Evolutionary conservation across 1,139 yeast species (phyloP).

Genomic region (Meyerozyma athensensis): DNA sequence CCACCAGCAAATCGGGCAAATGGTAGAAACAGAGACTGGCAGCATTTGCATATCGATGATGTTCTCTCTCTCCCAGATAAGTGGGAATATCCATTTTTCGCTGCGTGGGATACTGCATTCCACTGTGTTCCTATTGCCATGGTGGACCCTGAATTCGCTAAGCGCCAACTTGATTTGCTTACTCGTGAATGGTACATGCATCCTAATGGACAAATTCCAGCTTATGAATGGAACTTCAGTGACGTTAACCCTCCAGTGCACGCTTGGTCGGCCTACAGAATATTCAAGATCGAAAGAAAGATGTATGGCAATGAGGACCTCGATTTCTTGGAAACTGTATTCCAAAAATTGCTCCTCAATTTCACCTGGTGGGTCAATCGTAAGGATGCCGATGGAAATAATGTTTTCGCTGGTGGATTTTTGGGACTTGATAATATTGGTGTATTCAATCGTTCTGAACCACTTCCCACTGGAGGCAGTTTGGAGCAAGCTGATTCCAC

Average conservation of each 20-base stretch:
- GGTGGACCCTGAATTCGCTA: slow-evolving; percentile 94
- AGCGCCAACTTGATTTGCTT: slow-evolving; percentile 79
- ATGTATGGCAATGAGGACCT: slow-evolving; percentile 80
- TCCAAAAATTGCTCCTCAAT: slow-evolving; percentile 83
- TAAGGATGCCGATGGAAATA: slow-evolving; percentile 83
- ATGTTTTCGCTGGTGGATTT: slow-evolving; percentile 93
- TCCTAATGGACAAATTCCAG: slow-evolving; percentile 98
- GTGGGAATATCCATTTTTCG: slow-evolving; percentile 96
- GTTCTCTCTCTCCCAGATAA: slow-evolving; percentile 89
- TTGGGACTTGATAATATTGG: slow-evolving; percentile 94
- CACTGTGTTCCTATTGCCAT: slow-evolving; percentile 92
- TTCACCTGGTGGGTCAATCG: slow-evolving; percentile 99
- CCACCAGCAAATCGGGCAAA: slow-evolving; percentile 16
- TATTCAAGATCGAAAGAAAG: slow-evolving; percentile 84
- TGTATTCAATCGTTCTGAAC: slow-evolving; percentile 89
- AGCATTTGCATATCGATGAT: slow-evolving; percentile 84
- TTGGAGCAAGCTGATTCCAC: slow-evolving; percentile 96
- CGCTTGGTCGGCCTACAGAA: slow-evolving; percentile 94
- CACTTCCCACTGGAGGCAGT: slow-evolving; percentile 88
- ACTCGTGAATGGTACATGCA: slow-evolving; percentile 98
- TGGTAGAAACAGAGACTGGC: slow-evolving; percentile 58
- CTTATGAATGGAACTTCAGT: slow-evolving; percentile 94
- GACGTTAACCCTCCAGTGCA: slow-evolving; percentile 98
- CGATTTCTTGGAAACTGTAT: slow-evolving; percentile 83
- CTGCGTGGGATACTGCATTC: slow-evolving; percentile 98